Evolutionary conservation across 306 rosid genomes (phyloP), one percentile per base, ranked within the genome.

Genomic region (Hippophae gyantsensis): DNA sequence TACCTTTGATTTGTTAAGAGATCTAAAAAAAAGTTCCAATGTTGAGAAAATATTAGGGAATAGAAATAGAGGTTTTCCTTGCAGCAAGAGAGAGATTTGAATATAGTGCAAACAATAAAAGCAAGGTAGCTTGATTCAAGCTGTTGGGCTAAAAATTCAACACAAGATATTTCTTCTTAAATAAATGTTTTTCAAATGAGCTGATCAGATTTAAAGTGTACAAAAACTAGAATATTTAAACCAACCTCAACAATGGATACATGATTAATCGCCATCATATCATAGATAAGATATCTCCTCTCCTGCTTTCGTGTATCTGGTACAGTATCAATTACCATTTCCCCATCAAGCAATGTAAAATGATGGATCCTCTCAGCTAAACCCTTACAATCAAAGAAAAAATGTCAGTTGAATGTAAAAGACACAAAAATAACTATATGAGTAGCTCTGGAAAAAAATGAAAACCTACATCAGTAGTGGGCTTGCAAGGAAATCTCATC

Each of bases 271-370:
- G 87, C 94, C 78, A 90, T 90, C 76, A 90, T 52, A 72, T 90
- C 97, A 84, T 90, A 90, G 61, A 90, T 90, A 42, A 90, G 95
- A 71, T 90, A 90, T 87, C 97, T 82, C 72, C 97, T 79, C 80
- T 87, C 97, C 69, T 90, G 90, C 81, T 81, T 90, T 61, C 60
- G 70, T 44, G 97, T 81, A 72, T 85, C 90, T 10, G 97, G 97
- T 72, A 90, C 54, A 8, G 82, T 87, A 70, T 90, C 97, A 65
- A 90, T 87, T 63, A 90, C 70, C 97, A 90, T 90, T 81, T 90
- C 97, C 69, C 97, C 97, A 70, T 90, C 97, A 68, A 90, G 94
- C 66, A 90, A 75, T 10, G 95, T 84, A 63, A 60, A 87, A 77
- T 90, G 94, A 67, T 90, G 97, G 42, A 80, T 78, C 80, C 78